These are phyloP conservation scores for Colletotrichum spaethianum DNA, from an alignment of 2,329 filamentous ascomycete species.

Conservation along the genomic window DNA sequence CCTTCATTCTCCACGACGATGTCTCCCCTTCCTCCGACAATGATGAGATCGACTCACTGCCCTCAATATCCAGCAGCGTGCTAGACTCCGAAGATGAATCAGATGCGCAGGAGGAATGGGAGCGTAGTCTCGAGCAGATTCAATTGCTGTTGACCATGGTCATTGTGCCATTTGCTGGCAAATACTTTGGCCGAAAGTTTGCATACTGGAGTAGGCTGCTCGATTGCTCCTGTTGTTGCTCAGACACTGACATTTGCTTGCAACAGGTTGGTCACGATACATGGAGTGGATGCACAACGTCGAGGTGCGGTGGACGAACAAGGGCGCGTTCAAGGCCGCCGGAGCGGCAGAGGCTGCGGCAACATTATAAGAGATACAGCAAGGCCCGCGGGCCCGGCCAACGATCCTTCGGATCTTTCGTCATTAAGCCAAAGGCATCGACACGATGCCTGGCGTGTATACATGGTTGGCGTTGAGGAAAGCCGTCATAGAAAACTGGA, in stretches of 20 bases:
- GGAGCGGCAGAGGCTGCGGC: constrained; percentile 75
- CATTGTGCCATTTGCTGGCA: constrained; percentile 91
- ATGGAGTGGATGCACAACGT: constrained; percentile 95
- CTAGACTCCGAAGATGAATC: constrained; percentile 72
- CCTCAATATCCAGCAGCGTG: constrained; percentile 68
- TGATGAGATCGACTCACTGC: constrained; percentile 75
- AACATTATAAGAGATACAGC: constrained; percentile 59
- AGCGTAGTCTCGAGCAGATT: constrained; percentile 92
- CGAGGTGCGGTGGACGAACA: constrained; percentile 77
- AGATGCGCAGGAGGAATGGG: constrained; percentile 96
- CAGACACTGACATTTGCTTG: not conserved
- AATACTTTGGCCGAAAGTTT: constrained; percentile 94
- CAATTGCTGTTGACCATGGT: constrained; percentile 96
- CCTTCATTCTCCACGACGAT: constrained; percentile 66
- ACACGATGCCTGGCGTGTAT: constrained; percentile 16
- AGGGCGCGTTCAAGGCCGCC: constrained; percentile 73
- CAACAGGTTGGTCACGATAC: constrained; percentile 87
- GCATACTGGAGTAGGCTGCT: constrained; percentile 89
- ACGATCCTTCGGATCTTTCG: constrained; percentile 1
- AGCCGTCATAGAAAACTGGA: constrained; percentile 17
- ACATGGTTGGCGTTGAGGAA: constrained; percentile 34
- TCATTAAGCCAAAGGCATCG: not conserved
- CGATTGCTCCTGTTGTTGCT: not conserved
- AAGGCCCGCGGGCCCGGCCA: too few species aligned
- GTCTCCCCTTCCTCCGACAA: constrained; percentile 63